These are phyloP conservation scores for Paracamarosporium sp. DNA, from an alignment of 2,329 filamentous ascomycete genomes.

Conservation along the genomic window DNA sequence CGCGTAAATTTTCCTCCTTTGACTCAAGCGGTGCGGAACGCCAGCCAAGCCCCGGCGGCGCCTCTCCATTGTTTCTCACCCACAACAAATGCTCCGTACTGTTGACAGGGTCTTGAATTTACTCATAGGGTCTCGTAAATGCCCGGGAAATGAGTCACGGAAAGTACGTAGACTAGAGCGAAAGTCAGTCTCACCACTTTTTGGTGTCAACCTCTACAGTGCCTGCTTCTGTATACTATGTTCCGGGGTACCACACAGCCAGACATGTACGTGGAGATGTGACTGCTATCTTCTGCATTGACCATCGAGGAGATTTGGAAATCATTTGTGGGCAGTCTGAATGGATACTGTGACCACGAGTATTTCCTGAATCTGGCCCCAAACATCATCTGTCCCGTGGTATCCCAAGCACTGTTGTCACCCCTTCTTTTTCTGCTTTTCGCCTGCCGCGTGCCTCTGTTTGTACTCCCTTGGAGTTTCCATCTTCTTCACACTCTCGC, in stretches of 20 bases:
- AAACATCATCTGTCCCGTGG: background rate
- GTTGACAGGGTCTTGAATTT: background rate
- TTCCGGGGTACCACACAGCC: no score
- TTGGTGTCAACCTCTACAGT: no score
- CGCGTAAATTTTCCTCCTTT: conserved; percentile 15
- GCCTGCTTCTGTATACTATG: no score
- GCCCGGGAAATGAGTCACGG: no score
- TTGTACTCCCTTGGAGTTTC: conserved; percentile 94
- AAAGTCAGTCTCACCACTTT: no score
- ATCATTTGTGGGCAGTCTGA: no score
- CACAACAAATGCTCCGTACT: no score
- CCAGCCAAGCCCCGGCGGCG: conserved; percentile 6
- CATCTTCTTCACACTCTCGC: conserved; percentile 60
- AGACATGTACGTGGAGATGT: no score
- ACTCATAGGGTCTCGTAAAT: background rate
- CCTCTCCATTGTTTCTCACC: background rate
- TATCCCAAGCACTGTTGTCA: conserved; percentile 7
- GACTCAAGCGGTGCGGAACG: conserved; percentile 1
- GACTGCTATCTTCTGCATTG: no score
- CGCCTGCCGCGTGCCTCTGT: conserved; percentile 58
- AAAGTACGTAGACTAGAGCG: no score
- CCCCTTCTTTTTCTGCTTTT: conserved; percentile 45
- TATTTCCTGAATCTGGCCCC: background rate
- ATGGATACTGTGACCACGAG: background rate
- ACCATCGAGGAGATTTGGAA: no score